Evolutionary conservation across 1,284 basidiomycete species (phyloP), one percentile per base, ranked within the genome.

Genomic region (Microbotryomycetes sp.): DNA sequence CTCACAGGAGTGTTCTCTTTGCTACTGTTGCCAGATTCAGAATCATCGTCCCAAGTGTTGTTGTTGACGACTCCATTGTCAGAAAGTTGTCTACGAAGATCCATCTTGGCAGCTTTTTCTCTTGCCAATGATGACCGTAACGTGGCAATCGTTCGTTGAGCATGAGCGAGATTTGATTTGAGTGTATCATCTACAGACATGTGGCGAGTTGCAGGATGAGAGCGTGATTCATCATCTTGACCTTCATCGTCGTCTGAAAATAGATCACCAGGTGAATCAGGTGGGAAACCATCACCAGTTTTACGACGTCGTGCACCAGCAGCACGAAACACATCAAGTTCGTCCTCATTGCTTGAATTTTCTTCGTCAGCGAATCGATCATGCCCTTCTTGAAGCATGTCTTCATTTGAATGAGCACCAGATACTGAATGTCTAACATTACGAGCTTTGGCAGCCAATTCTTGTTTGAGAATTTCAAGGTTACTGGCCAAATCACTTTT

Each of bases 401-500:
- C 58, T 6, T 63, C 60, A 23, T 42, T 53, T 6, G 56, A 29
- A 6, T 32, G 45, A 12, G 57, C 59, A 28, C 50, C 56, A 32
- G 66, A 64, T 4, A 62, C 63, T 23, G 49, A 23, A 22, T 66
- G 52, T 16, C 65, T 53, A 52, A 72, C 63, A n/a, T 67, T 64
- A 25, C 69, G 56, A 14, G 51, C 29, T 9, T 57, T 55, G 12
- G 84, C 83, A 3, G 81, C 80, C 54, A 83, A 76, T 55, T 92
- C 88, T 0, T 87, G 88, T 74, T 90, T 78, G 6, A 82, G 79
- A 63, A 89, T 88, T 32, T 77, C 77, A 32, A 97, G 79, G 19
- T 85, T 80, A 66, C 86, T 83, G 73, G 94, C 87, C 15, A 97
- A 80, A 71, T 98, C 94, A 47, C 85, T 86, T 76, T 93, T 92